A percentile compares a stretch with the other conserved stretches of the same genome.
Conservation (phyloP, 1,139 yeast species). For the Yamadazyma spencermartinsiae region DNA sequence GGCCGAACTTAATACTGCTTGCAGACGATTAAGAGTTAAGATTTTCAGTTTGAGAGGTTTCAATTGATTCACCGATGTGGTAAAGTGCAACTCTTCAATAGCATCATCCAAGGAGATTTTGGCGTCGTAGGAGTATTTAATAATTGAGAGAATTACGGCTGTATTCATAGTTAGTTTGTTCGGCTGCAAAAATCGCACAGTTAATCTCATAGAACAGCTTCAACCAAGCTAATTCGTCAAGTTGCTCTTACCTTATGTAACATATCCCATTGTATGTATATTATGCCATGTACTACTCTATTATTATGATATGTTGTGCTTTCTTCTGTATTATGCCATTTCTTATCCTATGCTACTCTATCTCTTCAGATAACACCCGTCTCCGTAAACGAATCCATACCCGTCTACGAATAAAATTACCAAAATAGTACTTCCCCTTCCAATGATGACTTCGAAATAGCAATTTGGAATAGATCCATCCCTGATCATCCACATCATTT, state of each 20-base stretch:
- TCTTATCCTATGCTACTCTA: not conserved
- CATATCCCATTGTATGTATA: too few species aligned
- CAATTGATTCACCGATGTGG: not conserved
- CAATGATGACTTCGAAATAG: conserved; percentile 51
- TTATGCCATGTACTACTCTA: too few species aligned
- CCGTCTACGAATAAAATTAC: conserved; percentile 58
- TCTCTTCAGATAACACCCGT: conserved; percentile 4
- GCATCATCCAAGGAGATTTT: not conserved
- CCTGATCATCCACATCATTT: conserved; percentile 72
- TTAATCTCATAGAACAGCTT: too few species aligned
- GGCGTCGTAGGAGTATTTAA: not conserved
- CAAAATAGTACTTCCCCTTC: conserved; percentile 60
- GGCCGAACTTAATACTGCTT: not conserved
- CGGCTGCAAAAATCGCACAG: conserved; percentile 1
- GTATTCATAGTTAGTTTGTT: too few species aligned
- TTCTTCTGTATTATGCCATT: too few species aligned
- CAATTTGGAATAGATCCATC: conserved; percentile 65
- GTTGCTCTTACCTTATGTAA: too few species aligned
- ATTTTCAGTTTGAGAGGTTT: not conserved
- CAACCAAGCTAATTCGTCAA: too few species aligned
- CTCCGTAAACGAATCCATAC: conserved; percentile 52
- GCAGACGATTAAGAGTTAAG: not conserved
- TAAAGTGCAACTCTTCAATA: not conserved
- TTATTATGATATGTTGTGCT: too few species aligned
- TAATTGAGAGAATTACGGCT: not conserved